phyloP scores from a whole-genome alignment of 257 asterid species.

The Nicotiana sylvestris region DNA sequence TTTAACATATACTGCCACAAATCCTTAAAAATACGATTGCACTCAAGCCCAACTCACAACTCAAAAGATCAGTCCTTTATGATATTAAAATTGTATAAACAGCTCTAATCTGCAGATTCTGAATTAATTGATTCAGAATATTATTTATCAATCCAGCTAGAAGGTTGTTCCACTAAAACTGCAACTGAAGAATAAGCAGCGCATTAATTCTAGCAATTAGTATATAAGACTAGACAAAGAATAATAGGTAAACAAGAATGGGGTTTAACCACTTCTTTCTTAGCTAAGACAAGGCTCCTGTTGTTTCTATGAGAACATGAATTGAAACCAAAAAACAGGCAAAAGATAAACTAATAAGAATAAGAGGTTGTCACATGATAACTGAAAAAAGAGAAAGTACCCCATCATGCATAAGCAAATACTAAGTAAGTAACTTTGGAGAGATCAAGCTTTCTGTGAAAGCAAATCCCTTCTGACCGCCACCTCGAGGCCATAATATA shows the following conservation, averaged over 20 bases:
- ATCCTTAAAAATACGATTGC: neutral
- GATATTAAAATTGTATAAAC: neutral
- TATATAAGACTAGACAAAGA: neutral
- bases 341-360: neutral
- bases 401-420: too few relatives aligned
- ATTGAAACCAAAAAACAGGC: neutral
- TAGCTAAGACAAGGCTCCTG: neutral
- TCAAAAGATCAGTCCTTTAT: neutral
- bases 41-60: neutral
- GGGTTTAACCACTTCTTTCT: neutral
- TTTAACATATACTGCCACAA: too few relatives aligned
- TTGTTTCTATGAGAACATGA: neutral
- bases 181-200: too few relatives aligned
- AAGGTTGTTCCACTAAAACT: neutral
- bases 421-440: too few relatives aligned
- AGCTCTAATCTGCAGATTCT: neutral
- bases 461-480: too few relatives aligned
- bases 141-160: neutral
- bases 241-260: neutral
- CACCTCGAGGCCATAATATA: too few relatives aligned
- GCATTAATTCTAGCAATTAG: neutral
- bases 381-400: too few relatives aligned
- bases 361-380: too few relatives aligned
- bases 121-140: neutral
- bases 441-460: too few relatives aligned